A percentile compares a stretch with the other conserved stretches of the same genome.
Conservation (phyloP, 257 asterid genomes). For the Verbascum thapsus region DNA sequence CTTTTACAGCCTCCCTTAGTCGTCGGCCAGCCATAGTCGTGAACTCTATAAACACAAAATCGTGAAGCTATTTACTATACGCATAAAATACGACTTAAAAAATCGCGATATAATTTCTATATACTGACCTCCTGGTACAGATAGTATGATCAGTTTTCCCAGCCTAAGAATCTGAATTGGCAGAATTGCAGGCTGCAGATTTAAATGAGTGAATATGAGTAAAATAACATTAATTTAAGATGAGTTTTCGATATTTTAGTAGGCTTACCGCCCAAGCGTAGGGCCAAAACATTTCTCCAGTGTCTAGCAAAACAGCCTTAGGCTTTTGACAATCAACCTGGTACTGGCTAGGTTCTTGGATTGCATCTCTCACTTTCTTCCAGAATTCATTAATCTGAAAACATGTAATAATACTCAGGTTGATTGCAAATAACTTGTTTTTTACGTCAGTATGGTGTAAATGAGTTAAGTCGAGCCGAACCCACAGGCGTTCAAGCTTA, state of each 20-base stretch:
- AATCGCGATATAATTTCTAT: background rate
- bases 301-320: slow-evolving; percentile 53
- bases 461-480: too few relatives aligned
- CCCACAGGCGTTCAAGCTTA: too few relatives aligned
- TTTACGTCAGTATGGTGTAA: too few relatives aligned
- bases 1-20: slow-evolving; percentile 61
- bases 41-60: slow-evolving; percentile 41
- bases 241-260: background rate
- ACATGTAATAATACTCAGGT: background rate
- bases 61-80: background rate
- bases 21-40: slow-evolving; percentile 74
- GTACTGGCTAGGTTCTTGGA: slow-evolving; percentile 51
- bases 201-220: background rate
- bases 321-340: slow-evolving; percentile 69
- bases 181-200: slow-evolving; percentile 55
- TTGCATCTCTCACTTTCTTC: slow-evolving; percentile 48
- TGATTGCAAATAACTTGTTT: background rate
- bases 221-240: background rate
- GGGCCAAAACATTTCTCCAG: slow-evolving; percentile 65
- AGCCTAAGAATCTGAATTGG: slow-evolving; percentile 65
- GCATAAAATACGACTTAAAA: background rate
- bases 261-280: slow-evolving; percentile 70
- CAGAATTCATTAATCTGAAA: slow-evolving; percentile 54
- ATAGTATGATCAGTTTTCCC: slow-evolving; percentile 48
- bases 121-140: slow-evolving; percentile 60